A percentile compares a stretch with the other conserved stretches of the same genome.
phyloP scores from a whole-genome alignment of 331 rosid genomes.

The Cydonia oblonga region DNA sequence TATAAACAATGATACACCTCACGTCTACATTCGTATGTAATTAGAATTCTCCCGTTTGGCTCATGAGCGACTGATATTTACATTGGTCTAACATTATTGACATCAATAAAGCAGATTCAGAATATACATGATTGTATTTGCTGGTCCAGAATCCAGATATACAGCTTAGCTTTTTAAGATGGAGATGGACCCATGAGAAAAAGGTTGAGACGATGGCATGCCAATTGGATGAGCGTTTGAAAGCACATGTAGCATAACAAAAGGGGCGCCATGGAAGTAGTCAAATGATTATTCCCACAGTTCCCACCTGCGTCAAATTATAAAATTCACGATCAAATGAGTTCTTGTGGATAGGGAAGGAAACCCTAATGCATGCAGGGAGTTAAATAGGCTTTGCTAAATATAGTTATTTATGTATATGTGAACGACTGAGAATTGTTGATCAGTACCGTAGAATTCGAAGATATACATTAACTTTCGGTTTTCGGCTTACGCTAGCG shows the following conservation, averaged over 20 bases:
- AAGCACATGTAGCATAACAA: background rate
- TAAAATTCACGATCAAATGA: background rate
- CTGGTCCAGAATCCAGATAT: background rate
- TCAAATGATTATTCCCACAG: background rate
- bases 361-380: background rate
- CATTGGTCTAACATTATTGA: too few species aligned
- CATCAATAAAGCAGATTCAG: background rate
- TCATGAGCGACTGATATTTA: too few species aligned
- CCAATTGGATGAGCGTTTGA: background rate
- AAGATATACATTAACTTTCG: background rate
- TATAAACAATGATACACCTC: too few species aligned
- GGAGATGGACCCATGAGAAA: background rate
- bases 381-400: background rate
- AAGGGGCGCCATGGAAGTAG: background rate
- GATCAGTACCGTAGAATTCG: background rate
- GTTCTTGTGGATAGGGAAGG: background rate
- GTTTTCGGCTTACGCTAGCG: background rate
- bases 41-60: too few species aligned
- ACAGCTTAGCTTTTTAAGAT: too few species aligned
- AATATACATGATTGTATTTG: background rate
- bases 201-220: background rate
- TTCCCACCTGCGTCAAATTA: background rate
- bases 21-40: too few species aligned
- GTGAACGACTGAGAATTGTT: background rate
- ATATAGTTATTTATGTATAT: background rate